These are phyloP conservation scores for Coemansia umbellata DNA, from an alignment of 192 early-diverging fungal species.

Conservation along the genomic window DNA sequence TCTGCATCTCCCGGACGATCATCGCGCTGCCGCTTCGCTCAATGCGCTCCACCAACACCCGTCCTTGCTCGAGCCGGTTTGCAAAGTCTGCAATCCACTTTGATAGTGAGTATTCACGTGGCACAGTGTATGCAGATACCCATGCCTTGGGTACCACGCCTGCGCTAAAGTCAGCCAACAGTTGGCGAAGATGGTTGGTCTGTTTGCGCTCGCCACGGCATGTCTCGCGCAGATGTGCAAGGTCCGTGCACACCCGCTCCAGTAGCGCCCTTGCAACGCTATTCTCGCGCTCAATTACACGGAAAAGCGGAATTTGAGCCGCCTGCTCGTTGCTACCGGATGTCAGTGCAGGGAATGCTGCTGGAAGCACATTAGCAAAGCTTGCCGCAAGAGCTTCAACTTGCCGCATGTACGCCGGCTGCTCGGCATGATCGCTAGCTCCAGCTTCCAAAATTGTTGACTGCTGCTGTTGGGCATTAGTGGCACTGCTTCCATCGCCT, in stretches of 20 bases:
- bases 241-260: constrained; percentile 60
- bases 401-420: constrained; percentile 72
- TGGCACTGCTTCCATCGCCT: neutral
- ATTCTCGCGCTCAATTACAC: constrained; percentile 82
- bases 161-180: constrained; percentile 66
- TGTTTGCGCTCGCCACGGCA: constrained; percentile 79
- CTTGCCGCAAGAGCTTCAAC: constrained; percentile 52
- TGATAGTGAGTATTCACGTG: constrained; percentile 55
- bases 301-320: constrained; percentile 62
- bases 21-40: neutral
- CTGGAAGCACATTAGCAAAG: constrained; percentile 61
- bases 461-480: neutral
- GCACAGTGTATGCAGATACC: constrained; percentile 33
- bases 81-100: constrained; percentile 74
- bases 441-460: neutral
- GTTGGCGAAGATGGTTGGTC: constrained; percentile 78
- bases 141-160: constrained; percentile 71
- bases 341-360: constrained; percentile 1
- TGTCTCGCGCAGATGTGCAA: constrained; percentile 59
- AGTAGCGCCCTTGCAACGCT: constrained; percentile 60
- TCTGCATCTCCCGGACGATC: constrained; percentile 18
- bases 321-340: neutral
- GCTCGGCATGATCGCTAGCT: constrained; percentile 47
- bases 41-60: constrained; percentile 45
- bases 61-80: constrained; percentile 63